Percentiles rank a stretch among this genome's conserved stretches.
These are phyloP conservation scores for Emericellopsis atlantica DNA, from an alignment of 2,329 filamentous ascomycete genomes.

Conservation along the genomic window DNA sequence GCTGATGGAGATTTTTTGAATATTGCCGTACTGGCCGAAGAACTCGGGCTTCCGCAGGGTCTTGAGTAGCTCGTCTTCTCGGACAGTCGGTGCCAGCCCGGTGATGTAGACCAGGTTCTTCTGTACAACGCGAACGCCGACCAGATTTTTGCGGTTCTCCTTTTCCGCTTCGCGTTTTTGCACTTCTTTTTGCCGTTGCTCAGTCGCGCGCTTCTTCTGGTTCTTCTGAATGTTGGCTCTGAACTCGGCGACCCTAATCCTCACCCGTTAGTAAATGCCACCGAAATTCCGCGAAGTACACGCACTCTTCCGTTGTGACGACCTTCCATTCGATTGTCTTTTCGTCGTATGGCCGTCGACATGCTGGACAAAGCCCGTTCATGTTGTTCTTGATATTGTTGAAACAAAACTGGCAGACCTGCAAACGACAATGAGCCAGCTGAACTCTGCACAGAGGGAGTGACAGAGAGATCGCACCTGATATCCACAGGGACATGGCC, in stretches of 20 bases:
- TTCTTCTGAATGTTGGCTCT: conserved; percentile 74
- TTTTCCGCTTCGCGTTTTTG: conserved; percentile 95
- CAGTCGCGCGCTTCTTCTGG: conserved; percentile 79
- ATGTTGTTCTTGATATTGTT: conserved; percentile 99
- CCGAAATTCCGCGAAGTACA: conserved; percentile 9
- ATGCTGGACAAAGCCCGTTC: conserved; percentile 96
- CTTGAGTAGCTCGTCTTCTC: conserved; percentile 84
- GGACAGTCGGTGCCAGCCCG: conserved; percentile 79
- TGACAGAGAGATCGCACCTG: conserved; percentile 47
- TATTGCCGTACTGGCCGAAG: conserved; percentile 96
- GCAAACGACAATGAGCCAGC: neutral
- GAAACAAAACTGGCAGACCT: conserved; percentile 99
- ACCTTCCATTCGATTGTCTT: conserved; percentile 96
- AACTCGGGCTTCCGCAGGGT: conserved; percentile 85
- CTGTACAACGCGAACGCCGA: conserved; percentile 89
- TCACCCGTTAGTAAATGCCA: neutral
- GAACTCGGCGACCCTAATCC: conserved; percentile 55
- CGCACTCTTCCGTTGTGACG: conserved; percentile 88
- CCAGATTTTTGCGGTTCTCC: conserved; percentile 88
- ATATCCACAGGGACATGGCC: conserved; percentile 93
- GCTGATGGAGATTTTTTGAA: conserved; percentile 97
- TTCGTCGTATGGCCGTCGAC: conserved; percentile 88
- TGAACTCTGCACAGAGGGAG: neutral
- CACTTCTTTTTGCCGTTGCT: conserved; percentile 80
- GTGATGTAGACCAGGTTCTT: conserved; percentile 99